Evolutionary conservation across 768 basidiomycete genomes (phyloP), one percentile per base, ranked within the genome.

Genomic region (Pleurotus tuber-regium): DNA sequence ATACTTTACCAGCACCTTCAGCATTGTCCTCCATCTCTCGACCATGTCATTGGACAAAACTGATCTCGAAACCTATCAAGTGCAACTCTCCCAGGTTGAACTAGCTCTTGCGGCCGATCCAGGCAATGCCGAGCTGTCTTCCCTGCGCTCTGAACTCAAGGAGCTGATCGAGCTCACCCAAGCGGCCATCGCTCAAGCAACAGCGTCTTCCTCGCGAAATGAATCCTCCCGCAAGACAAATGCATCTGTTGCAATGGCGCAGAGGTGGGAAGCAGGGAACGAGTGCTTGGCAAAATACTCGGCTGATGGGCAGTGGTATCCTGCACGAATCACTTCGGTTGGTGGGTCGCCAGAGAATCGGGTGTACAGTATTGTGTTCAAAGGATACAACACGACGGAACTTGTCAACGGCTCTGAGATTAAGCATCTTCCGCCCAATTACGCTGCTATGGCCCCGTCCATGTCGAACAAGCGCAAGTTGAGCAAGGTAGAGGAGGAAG

Each of bases 381-480:
- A 90, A 64, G 89, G 86, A 3, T 95, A 95, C 75, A 90, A 93
- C 65, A 88, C 87, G 24, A 93, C 93, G 23, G 93, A 95, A 69
- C 79, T 90, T 30, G 81, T 92, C 28, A 86, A 87, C 61, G 76
- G 78, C 26, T 68, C 76, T 14, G 86, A 89, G 62, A 70, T 93
- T 57, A 91, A 92, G 63, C 53, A 79, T 6, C 73, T 90, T 10
- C 87, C 90, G 1, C 47, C 77, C 8, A 86, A 79, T 64, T 68
- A 84, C 61, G 71, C 72, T 47, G 43, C 71, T 38, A 63, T 69
- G 36, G 61, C 69, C 9, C 72, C 72, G 10, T 63, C 71, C 30
- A 66, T 76, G 25, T 69, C 79, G 35, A 78, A 71, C 57, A 95
- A 95, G 71, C 84, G 92, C 51, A 92, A 91, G 75, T 68, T 87